Percentiles rank a stretch among this genome's conserved stretches.
These are phyloP conservation scores for Vitrella brassicaformis DNA, from an alignment of 73 alveolate species.

Conservation along the genomic window DNA sequence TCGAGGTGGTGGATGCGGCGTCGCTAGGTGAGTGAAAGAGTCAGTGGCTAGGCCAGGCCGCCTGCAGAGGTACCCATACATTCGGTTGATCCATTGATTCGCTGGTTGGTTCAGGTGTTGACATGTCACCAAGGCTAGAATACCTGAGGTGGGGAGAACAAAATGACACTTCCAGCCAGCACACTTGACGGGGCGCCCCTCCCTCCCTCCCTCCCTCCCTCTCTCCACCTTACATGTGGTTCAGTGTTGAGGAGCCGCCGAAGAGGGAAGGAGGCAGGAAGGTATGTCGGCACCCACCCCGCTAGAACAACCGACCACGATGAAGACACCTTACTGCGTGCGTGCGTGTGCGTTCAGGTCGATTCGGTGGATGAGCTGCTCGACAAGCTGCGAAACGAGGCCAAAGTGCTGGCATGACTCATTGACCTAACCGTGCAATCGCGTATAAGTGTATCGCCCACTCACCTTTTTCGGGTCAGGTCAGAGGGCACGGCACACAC, in stretches of 20 bases:
- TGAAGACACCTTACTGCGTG: neutral
- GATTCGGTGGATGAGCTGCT: slow-evolving; percentile 55
- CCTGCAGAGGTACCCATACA: too few species aligned
- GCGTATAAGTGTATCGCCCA: too few species aligned
- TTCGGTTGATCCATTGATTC: neutral
- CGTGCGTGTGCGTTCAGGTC: slow-evolving; percentile 9
- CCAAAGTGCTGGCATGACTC: slow-evolving; percentile 37
- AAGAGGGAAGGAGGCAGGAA: slow-evolving; percentile 53
- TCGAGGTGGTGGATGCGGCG: slow-evolving; percentile 45
- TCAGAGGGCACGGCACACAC: too few species aligned
- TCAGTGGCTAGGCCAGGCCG: too few species aligned
- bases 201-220: neutral
- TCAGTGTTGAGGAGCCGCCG: slow-evolving; percentile 52
- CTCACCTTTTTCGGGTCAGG: too few species aligned
- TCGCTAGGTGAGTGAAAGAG: too few species aligned
- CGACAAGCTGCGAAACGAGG: slow-evolving; percentile 55
- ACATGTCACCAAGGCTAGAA: slow-evolving; percentile 54
- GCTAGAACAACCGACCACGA: too few species aligned
- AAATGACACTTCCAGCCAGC: too few species aligned
- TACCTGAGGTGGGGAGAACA: too few species aligned
- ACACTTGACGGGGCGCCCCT: neutral
- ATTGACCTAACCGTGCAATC: too few species aligned
- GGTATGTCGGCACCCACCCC: too few species aligned
- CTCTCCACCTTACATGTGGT: neutral
- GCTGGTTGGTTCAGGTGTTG: slow-evolving; percentile 10